phyloP scores from a whole-genome alignment of 2,329 filamentous ascomycete species.

The Phyllachora maydis region DNA sequence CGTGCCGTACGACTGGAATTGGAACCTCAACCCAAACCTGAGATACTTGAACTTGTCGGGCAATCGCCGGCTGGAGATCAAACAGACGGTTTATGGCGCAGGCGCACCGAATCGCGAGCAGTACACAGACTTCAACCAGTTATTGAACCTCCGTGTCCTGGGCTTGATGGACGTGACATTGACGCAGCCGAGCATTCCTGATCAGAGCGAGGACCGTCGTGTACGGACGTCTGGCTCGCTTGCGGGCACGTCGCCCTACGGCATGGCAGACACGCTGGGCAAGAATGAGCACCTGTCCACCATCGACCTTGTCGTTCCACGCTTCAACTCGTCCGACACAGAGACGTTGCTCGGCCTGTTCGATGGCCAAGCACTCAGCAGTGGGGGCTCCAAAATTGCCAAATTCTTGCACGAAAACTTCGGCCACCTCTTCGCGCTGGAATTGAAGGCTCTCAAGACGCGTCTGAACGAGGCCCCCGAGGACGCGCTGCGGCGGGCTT shows the following conservation, averaged over 20 bases:
- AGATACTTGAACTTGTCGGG: conserved; percentile 92
- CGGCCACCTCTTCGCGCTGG: conserved; percentile 60
- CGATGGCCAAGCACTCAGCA: conserved; percentile 77
- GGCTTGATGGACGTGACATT: conserved; percentile 97
- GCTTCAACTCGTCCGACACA: conserved; percentile 74
- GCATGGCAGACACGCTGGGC: conserved; percentile 91
- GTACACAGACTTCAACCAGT: conserved; percentile 74
- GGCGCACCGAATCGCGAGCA: conserved; percentile 39
- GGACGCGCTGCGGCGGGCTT: conserved; percentile 72
- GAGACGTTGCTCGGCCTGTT: conserved; percentile 90
- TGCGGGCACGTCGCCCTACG: conserved; percentile 79
- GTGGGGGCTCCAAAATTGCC: conserved; percentile 82
- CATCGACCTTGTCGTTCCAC: conserved; percentile 83
- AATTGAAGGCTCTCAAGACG: conserved; percentile 53
- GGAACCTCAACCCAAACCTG: conserved; percentile 93
- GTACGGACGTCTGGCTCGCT: conserved; percentile 92
- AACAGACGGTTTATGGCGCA: conserved; percentile 35
- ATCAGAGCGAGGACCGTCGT: conserved; percentile 85
- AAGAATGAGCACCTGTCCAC: conserved; percentile 89
- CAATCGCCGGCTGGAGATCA: conserved; percentile 90
- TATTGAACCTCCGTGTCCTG: conserved; percentile 67
- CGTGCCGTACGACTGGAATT: conserved; percentile 99
- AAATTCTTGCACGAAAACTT: conserved; percentile 97
- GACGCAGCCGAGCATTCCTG: conserved; percentile 79
- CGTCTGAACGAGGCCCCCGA: conserved; percentile 51